Evolutionary conservation across 495 filamentous ascomycete species (phyloP), one percentile per base, ranked within the genome.

Genomic region (Elaphomyces granulatus): DNA sequence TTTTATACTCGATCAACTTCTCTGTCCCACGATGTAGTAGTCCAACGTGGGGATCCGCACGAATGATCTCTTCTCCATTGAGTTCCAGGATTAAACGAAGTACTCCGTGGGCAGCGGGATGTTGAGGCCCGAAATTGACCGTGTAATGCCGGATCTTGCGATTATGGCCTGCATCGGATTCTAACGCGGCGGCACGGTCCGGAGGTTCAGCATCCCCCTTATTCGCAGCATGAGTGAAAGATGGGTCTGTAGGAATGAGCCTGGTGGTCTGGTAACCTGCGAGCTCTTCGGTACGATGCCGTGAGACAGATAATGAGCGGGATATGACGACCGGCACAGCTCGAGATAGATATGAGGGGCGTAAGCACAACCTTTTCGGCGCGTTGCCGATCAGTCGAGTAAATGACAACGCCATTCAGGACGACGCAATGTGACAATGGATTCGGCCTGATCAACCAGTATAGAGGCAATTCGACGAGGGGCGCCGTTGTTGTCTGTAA

Each of bases 1-100:
- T 94, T 74, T 90, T 92, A 72, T 99, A 99, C 70, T 99, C 92
- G 60, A 95, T 96, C 67, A 99, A 77, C 75, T 99, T 99, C 72
- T 99, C 92, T 41, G 92, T 99, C 47, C 92, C 92, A 54, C 92
- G 76, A 63, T 99, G 92, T 47, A 99, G 71, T 51, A 99, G 63
- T 37, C 92, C 92, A 45, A 99, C 92, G 63, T 99, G 92, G 17
- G 92, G 92, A 65, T 99, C 92, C 41, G 84, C 75, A 48, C 92
- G 82, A 47, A 99, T 70, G 50, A 99, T 99, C 68, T 95, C 83
- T 63, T 99, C 92, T 52, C 92, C 92, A 66, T 83, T 95, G 51
- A 99, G 71, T 55, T 99, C 92, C 53, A 96, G 73, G 71, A 99
- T 99, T 63, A 99, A 68, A 15, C 92, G 83, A 52, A 99, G 66